phyloP scores from a whole-genome alignment of 140 eudicot genomes.

The Ambrosia hybrid region DNA sequence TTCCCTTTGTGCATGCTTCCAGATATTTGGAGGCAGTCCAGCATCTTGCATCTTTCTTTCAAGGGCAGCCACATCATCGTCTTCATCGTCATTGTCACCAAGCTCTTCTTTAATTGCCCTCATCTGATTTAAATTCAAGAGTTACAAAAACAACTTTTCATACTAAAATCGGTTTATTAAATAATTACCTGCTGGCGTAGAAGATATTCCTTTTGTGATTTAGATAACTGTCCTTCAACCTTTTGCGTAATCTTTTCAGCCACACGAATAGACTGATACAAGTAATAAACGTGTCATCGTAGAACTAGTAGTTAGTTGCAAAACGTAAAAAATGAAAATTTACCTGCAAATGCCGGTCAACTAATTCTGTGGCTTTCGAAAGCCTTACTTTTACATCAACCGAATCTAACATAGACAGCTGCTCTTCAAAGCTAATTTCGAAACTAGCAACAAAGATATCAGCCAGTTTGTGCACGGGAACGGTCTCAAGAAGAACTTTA shows the following conservation, averaged over 20 bases:
- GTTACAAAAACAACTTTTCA: slow-evolving; percentile 3
- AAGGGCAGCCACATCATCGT: slow-evolving; percentile 91
- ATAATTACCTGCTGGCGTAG: slow-evolving; percentile 88
- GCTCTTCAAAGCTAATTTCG: slow-evolving; percentile 97
- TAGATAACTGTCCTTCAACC: slow-evolving; percentile 98
- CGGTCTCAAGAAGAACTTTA: slow-evolving; percentile 90
- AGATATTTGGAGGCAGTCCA: slow-evolving; percentile 89
- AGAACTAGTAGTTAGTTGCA: not conserved
- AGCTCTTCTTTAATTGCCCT: slow-evolving; percentile 99
- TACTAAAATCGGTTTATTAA: slow-evolving; percentile 5
- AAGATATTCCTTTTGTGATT: slow-evolving; percentile 90
- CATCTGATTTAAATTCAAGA: slow-evolving; percentile 56
- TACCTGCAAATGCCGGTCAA: slow-evolving; percentile 98
- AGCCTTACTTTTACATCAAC: slow-evolving; percentile 92
- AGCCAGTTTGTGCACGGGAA: slow-evolving; percentile 91
- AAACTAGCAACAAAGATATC: slow-evolving; percentile 98
- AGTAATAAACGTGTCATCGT: slow-evolving; percentile 18
- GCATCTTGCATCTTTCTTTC: slow-evolving; percentile 99
- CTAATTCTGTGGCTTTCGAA: slow-evolving; percentile 92
- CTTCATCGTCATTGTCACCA: slow-evolving; percentile 98
- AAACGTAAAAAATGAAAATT: not conserved
- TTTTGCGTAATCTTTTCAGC: slow-evolving; percentile 98
- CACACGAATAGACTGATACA: slow-evolving; percentile 85
- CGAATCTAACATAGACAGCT: slow-evolving; percentile 87
- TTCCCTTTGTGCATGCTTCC: slow-evolving; percentile 99